Evolutionary conservation across 1,284 basidiomycete species (phyloP), one percentile per base, ranked within the genome.

Genomic region (Ceratorhiza oryzae-sativae): DNA sequence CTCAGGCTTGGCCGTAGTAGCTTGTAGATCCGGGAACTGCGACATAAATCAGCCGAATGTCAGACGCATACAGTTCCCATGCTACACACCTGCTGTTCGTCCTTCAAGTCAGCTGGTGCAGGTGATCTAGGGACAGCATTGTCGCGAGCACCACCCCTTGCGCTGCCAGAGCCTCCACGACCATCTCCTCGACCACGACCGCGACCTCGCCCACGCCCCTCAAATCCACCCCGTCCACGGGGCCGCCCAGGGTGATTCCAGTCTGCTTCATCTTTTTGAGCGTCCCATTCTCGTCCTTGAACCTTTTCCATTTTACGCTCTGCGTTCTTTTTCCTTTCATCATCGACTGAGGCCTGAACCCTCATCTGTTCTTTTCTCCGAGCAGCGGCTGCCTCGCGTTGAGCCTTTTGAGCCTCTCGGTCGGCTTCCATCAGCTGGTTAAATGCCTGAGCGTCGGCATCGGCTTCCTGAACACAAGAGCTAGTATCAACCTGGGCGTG

Each of bases 271-370:
- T 85, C 82, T 77, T 93, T 93, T n/a, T 86, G 88, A 32, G 89
- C 88, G 78, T 93, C 91, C 91, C 91, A 93, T 80, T 93, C 91
- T n/a, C 91, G 85, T 73, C 81, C 87, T 75, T 87, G 86, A 13
- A 87, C 83, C 80, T 89, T 91, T n/a, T 90, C 89, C 85, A 93
- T 83, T 81, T 93, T 93, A 49, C 89, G 82, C 76, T 86, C 86
- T 73, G 91, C 90, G 75, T 90, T 91, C 80, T 90, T 83, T 77
- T 87, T 90, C 72, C 86, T 86, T 70, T 79, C 83, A 53, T 86
- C 83, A 1, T 83, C 87, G 70, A 84, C 81, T 77, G 83, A 87
- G 39, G 80, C 81, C 39, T 86, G 85, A 53, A 90, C 88, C 0
- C 49, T 46, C 45, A 36, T 48, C 30, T 63, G 30, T 13, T 59